Evolutionary conservation across 148 eudicot species (phyloP), one percentile per base, ranked within the genome.

Genomic region (Rhododendron williamsianum): DNA sequence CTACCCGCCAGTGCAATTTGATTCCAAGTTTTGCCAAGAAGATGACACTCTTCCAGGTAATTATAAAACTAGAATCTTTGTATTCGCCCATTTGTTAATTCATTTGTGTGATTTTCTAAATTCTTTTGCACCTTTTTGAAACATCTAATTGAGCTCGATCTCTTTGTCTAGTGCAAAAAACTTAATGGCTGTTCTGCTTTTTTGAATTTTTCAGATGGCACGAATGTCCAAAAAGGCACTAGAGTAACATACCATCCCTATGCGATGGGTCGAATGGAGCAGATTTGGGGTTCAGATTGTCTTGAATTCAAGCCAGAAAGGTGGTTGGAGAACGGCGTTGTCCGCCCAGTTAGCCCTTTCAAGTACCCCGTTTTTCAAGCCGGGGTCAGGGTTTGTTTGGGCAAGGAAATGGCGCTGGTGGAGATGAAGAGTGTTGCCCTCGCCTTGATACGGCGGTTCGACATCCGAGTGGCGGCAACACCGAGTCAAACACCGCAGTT

Each of bases 341-440:
- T 83, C 27, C 25, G 77, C 43, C 83, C 56, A 18, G 82, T 49
- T 15, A 83, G 77, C 48, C 86, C 86, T 3, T 87, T 87, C 76
- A 87, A 87, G 72, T 87, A 83, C 67, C 88, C 88, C 8, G 88
- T 87, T n/a, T 87, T 87, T 41, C 88, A 87, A n/a, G 88, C 69
- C 15, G 88, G 88, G 5, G 46, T 87, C 49, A 87, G 88, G 86
- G 85, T 87, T 41, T 87, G 88, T 83, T 67, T 87, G 69, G 88
- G 88, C 10, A 87, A 87, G 72, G 88, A 87, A 16, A 43, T 87
- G 76, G 88, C 88, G 0, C 25, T 87, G 3, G 15, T 78, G 71
- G 82, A 87, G 82, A 78, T 83, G 58, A 92, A 92, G 63, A 86
- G 85, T 0, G 93, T 91, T 13, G 89, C 88, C 9, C 11, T 92